Percentiles rank a stretch among this genome's conserved stretches.
Evolutionary conservation across 2,329 filamentous ascomycete genomes (phyloP).

Genomic region (Phaeophleospora eucalypticola): DNA sequence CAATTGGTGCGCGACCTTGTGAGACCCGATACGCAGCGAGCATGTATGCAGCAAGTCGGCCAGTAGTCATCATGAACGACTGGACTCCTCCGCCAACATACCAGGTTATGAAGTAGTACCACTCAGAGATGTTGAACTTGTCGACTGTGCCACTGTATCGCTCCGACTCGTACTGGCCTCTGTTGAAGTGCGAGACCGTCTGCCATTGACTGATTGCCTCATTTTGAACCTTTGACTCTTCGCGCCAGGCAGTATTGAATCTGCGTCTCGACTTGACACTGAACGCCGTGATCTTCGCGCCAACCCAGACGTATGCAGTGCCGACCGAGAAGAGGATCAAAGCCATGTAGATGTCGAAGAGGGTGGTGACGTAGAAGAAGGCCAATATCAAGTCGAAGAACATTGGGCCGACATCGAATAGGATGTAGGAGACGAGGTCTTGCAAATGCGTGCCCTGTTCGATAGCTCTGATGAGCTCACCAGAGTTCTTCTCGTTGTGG

Average conservation of each 20-base stretch:
- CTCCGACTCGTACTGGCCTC: slow-evolving; percentile 49
- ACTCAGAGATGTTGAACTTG: slow-evolving; percentile 32
- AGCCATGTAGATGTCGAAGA: slow-evolving; percentile 61
- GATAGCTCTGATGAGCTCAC: slow-evolving; percentile 62
- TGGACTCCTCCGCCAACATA: slow-evolving; percentile 40
- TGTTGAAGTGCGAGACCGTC: slow-evolving; percentile 58
- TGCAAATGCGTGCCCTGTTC: slow-evolving; percentile 59
- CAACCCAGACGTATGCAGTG: slow-evolving; percentile 51
- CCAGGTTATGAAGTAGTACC: slow-evolving; percentile 27
- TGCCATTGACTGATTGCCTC: slow-evolving; percentile 59
- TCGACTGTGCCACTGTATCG: slow-evolving; percentile 44
- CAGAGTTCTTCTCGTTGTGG: slow-evolving; percentile 61
- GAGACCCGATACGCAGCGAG: slow-evolving; percentile 54
- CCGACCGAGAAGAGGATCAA: slow-evolving; percentile 46
- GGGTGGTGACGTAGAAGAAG: slow-evolving; percentile 55
- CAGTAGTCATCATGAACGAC: slow-evolving; percentile 46
- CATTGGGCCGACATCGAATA: slow-evolving; percentile 60
- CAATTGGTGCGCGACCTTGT: slow-evolving; percentile 48
- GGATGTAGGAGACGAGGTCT: slow-evolving; percentile 55
- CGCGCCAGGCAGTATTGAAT: slow-evolving; percentile 37
- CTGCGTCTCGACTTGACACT: slow-evolving; percentile 30
- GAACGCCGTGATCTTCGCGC: slow-evolving; percentile 42
- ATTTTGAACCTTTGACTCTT: slow-evolving; percentile 52
- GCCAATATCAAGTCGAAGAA: slow-evolving; percentile 59
- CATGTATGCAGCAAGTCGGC: slow-evolving; percentile 47